A percentile compares a stretch with the other conserved stretches of the same genome.
phyloP scores from a whole-genome alignment of 192 early-diverging fungal genomes.

The Funneliformis mosseae region DNA sequence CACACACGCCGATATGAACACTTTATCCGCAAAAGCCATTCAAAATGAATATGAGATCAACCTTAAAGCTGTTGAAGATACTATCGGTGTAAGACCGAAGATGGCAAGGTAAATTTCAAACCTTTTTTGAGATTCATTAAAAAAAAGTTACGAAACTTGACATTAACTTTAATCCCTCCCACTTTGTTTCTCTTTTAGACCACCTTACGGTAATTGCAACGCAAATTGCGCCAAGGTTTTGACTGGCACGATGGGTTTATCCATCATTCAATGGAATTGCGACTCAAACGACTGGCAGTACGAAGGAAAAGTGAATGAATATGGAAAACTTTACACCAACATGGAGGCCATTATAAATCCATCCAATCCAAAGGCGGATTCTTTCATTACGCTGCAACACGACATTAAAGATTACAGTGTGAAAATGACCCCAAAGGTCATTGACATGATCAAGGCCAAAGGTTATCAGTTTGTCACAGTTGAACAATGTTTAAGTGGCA shows the following conservation, averaged over 20 bases:
- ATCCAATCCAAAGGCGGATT: constrained; percentile 39
- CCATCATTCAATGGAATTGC: constrained; percentile 45
- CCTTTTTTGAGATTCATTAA: neutral
- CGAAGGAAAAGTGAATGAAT: constrained; percentile 6
- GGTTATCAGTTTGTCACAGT: constrained; percentile 36
- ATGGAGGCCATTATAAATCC: constrained; percentile 33
- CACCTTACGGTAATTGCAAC: constrained; percentile 55
- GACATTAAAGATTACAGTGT: constrained; percentile 47
- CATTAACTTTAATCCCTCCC: neutral
- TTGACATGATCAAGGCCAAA: constrained; percentile 24
- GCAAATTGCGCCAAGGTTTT: constrained; percentile 39
- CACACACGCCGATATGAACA: constrained; percentile 52
- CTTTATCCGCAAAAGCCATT: constrained; percentile 12
- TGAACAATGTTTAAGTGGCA: constrained; percentile 25
- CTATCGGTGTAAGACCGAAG: neutral
- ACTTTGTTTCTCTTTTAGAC: constrained; percentile 13
- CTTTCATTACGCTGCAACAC: constrained; percentile 45
- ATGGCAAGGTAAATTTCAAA: neutral
- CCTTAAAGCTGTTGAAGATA: neutral
- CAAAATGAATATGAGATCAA: neutral
- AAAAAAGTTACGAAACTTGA: too few relatives aligned
- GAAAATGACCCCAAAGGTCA: constrained; percentile 20
- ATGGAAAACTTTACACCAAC: constrained; percentile 25
- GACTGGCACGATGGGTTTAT: constrained; percentile 29
- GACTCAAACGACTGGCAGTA: constrained; percentile 48